phyloP scores from a whole-genome alignment of 2,329 filamentous ascomycete species.

The Tolypocladium nubicola region DNA sequence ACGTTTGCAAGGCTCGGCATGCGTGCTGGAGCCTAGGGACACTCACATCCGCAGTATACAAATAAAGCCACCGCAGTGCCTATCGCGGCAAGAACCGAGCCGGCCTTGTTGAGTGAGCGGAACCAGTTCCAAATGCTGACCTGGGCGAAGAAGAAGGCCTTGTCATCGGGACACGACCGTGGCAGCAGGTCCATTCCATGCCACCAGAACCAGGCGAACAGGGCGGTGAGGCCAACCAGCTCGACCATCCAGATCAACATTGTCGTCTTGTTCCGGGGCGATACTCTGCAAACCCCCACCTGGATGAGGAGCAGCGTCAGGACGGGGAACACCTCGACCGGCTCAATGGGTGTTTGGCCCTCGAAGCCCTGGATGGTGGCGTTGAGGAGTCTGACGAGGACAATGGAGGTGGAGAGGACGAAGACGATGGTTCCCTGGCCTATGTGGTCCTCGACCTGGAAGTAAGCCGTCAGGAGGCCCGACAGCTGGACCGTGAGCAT shows the following conservation, averaged over 20 bases:
- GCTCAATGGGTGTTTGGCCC: constrained; percentile 2
- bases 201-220: constrained; percentile 15
- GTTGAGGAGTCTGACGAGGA: constrained; percentile 9
- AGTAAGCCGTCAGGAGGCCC: constrained; percentile 7
- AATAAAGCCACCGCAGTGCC: constrained; percentile 3
- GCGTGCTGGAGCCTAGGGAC: not conserved
- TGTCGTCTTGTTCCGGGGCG: constrained; percentile 5
- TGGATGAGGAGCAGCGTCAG: constrained; percentile 11
- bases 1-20: no score
- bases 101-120: constrained; percentile 13
- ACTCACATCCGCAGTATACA: constrained; percentile 7
- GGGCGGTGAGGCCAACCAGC: constrained; percentile 7
- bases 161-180: constrained; percentile 10
- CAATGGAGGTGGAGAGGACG: constrained; percentile 9
- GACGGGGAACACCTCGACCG: constrained; percentile 13
- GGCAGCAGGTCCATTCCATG: constrained; percentile 12
- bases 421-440: constrained; percentile 13
- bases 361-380: not conserved
- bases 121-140: constrained; percentile 16
- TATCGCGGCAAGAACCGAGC: constrained; percentile 7
- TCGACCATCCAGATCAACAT: constrained; percentile 10
- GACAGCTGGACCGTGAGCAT: constrained; percentile 14
- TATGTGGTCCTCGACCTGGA: constrained; percentile 10
- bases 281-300: constrained; percentile 9
- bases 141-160: constrained; percentile 17